Evolutionary conservation across 306 rosid species (phyloP), one percentile per base, ranked within the genome.

Genomic region (Rosa lucieae): DNA sequence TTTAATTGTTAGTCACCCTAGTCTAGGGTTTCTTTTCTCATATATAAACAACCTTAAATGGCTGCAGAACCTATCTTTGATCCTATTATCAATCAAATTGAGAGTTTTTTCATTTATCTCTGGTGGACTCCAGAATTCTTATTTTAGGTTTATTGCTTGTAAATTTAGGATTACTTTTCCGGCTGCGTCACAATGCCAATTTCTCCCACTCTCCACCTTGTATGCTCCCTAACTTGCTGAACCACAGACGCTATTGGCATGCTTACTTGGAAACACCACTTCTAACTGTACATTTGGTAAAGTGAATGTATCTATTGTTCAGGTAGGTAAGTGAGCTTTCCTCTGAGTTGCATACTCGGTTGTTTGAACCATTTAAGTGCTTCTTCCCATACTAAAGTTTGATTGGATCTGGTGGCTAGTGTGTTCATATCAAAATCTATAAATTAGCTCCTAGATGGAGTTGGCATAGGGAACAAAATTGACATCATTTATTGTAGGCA

Each of bases 281-380:
- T 48, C 56, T 48, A 42, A 76, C 23, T 52, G 84, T 73, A 76
- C 70, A 56, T 62, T 75, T 49, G 61, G 47, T 67, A 46, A 67
- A 71, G 43, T 9, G 12, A 58, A 10, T 58, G 51, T 69, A 49
- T 7, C 47, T 26, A 46, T 48, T 69, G 71, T 67, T 49, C 40
- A 71, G 81, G 71, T 76, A 49, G 82, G 55, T 35, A 37, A 21
- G 10, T 52, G 67, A 70, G 51, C 48, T 43, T 12, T 74, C 11
- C 65, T 49, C 40, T 51, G 32, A 48, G 79, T 42, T 68, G 62
- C 83, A 42, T 58, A 39, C 59, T 44, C 3, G 2, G 55, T 71
- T 23, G 44, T 47, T 66, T 32, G 58, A 78, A 56, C 51, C 42
- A 58, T 67, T 46, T 6, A 6, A 58, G 35, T 39, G 81, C 43